phyloP scores from a whole-genome alignment of 257 asterid genomes.

The Leptodermis oblonga region DNA sequence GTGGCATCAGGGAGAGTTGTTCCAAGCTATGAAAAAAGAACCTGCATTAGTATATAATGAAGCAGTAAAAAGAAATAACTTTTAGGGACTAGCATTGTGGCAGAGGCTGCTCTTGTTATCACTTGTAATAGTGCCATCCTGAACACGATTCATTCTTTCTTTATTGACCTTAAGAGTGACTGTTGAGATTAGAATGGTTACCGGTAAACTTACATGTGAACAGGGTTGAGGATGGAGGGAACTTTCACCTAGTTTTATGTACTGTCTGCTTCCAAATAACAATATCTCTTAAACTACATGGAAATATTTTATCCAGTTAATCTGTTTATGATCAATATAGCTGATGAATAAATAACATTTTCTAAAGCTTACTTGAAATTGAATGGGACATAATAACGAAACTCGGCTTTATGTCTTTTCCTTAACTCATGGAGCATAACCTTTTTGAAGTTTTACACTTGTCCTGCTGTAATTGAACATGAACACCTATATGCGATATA shows the following conservation, averaged over 20 bases:
- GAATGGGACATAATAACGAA: too few species aligned
- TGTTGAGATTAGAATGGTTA: not conserved
- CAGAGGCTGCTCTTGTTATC: not conserved
- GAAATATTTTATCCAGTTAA: not conserved
- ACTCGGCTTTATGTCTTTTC: too few species aligned
- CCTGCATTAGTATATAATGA: not conserved
- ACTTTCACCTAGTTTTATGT: not conserved
- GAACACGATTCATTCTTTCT: not conserved
- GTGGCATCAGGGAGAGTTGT: not conserved
- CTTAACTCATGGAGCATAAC: too few species aligned
- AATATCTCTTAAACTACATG: not conserved
- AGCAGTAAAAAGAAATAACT: not conserved
- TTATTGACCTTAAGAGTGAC: not conserved
- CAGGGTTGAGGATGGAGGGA: not conserved
- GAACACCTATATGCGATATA: not conserved
- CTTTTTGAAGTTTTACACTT: not conserved
- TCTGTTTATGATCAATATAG: not conserved
- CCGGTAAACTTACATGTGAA: not conserved
- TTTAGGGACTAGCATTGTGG: not conserved
- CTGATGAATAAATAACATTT: not conserved
- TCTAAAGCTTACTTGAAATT: not conserved
- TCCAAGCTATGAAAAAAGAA: not conserved
- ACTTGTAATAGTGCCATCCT: not conserved
- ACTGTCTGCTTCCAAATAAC: not conserved
- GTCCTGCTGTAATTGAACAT: not conserved